Percentiles rank a stretch among this genome's conserved stretches.
These are phyloP conservation scores for Pachyrhizus erosus DNA, from an alignment of 306 rosid genomes.

Conservation along the genomic window DNA sequence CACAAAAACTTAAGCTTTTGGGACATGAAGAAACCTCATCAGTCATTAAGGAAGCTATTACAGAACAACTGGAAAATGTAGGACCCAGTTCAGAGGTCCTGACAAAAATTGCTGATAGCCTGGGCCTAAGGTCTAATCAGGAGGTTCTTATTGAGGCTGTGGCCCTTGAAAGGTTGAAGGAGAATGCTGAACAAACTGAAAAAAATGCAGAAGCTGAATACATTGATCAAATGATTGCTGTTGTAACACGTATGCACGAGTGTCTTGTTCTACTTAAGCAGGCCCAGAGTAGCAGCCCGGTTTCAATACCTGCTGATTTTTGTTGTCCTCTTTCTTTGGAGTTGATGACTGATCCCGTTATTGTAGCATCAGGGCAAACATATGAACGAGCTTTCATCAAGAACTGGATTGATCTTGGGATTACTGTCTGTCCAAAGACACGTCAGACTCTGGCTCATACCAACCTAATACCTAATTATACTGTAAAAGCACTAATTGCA, in stretches of 20 bases:
- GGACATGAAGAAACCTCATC: conserved; percentile 62
- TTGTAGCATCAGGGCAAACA: conserved; percentile 99
- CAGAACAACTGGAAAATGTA: conserved; percentile 63
- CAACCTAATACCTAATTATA: conserved; percentile 79
- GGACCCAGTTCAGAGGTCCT: conserved; percentile 68
- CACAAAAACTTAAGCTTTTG: conserved; percentile 75
- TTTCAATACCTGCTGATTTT: conserved; percentile 86
- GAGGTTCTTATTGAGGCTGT: conserved; percentile 92
- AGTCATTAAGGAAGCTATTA: conserved; percentile 66
- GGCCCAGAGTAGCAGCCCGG: conserved; percentile 73
- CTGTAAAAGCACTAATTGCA: conserved; percentile 86
- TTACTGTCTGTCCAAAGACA: conserved; percentile 97
- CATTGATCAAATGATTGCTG: conserved; percentile 74
- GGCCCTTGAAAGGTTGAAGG: conserved; percentile 88
- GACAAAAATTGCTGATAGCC: conserved; percentile 70
- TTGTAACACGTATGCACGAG: conserved; percentile 69
- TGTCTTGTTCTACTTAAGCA: conserved; percentile 68
- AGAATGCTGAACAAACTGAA: conserved; percentile 81
- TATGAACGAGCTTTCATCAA: conserved; percentile 90
- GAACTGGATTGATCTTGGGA: conserved; percentile 92
- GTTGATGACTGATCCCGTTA: conserved; percentile 98
- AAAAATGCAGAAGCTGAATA: conserved; percentile 75
- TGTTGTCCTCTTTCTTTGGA: conserved; percentile 98
- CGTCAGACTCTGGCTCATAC: conserved; percentile 87
- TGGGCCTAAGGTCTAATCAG: conserved; percentile 69